Evolutionary conservation across 495 filamentous ascomycete genomes (phyloP).

Genomic region (Daldinia decipiens): DNA sequence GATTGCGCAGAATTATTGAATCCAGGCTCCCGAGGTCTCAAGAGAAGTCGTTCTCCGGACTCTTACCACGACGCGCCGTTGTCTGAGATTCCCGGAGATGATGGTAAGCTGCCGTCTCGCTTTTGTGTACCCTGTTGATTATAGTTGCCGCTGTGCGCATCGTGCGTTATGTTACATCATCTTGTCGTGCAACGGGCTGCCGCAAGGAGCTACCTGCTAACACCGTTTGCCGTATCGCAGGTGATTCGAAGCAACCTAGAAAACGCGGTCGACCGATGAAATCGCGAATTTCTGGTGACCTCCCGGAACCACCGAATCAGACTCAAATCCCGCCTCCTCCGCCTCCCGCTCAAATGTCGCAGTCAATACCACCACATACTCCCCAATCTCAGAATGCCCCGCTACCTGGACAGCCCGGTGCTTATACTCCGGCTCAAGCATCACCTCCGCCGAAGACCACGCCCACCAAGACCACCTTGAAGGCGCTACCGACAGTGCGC

Average conservation of each 20-base stretch:
- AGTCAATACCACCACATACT: constrained; percentile 71
- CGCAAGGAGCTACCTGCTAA: constrained; percentile 53
- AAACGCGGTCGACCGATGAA: constrained; percentile 91
- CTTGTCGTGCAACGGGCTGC: constrained; percentile 51
- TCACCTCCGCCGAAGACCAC: constrained; percentile 85
- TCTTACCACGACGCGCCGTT: constrained; percentile 68
- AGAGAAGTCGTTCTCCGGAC: constrained; percentile 93
- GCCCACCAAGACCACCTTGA: constrained; percentile 89
- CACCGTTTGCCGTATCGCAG: constrained; percentile 48
- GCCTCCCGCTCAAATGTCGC: constrained; percentile 50
- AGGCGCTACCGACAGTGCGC: constrained; percentile 93
- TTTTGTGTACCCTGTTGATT: constrained; percentile 50
- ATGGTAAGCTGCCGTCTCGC: constrained; percentile 73
- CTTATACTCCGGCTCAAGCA: constrained; percentile 70
- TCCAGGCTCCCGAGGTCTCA: constrained; percentile 74
- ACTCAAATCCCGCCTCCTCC: constrained; percentile 59
- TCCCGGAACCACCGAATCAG: constrained; percentile 60
- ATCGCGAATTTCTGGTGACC: constrained; percentile 57
- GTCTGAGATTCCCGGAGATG: constrained; percentile 75
- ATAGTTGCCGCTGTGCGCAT: constrained; percentile 48
- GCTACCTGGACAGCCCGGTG: constrained; percentile 67
- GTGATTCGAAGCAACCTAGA: constrained; percentile 71
- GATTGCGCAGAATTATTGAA: constrained; percentile 52
- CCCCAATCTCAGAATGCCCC: constrained; percentile 78
- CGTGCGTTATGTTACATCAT: constrained; percentile 47